Evolutionary conservation across 1,284 basidiomycete species (phyloP).

Genomic region (Leccinum subrobustum): DNA sequence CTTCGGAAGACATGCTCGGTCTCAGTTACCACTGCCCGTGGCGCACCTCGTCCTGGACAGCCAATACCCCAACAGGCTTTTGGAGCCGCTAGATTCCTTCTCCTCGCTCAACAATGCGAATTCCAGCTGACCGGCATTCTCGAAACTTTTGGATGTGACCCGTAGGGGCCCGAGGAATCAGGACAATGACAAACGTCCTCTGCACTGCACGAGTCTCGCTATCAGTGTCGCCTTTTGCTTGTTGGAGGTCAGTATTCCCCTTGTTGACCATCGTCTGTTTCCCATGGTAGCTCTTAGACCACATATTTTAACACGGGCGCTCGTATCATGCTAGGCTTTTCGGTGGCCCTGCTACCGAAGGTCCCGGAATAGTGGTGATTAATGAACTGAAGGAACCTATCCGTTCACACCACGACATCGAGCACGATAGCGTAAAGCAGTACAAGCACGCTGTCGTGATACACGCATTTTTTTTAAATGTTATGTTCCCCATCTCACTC

Average conservation of each 20-base stretch:
- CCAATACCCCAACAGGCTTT: constrained; percentile 82
- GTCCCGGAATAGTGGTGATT: constrained; percentile 95
- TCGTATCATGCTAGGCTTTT: constrained; percentile 83
- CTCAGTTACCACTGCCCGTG: constrained; percentile 61
- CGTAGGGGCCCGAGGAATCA: constrained; percentile 75
- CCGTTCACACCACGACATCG: constrained; percentile 98
- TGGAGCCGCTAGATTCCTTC: constrained; percentile 90
- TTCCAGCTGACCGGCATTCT: constrained; percentile 96
- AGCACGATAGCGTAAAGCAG: constrained; percentile 95
- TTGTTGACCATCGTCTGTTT: not conserved
- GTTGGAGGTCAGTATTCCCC: constrained; percentile 62
- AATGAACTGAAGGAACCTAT: constrained; percentile 98
- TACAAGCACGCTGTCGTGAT: constrained; percentile 82
- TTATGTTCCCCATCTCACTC: constrained; percentile 5
- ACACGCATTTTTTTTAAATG: constrained; percentile 16
- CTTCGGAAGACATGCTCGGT: constrained; percentile 90
- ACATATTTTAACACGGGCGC: constrained; percentile 96
- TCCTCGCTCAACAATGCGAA: constrained; percentile 93
- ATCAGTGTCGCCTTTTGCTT: constrained; percentile 94
- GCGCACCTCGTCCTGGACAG: constrained; percentile 82
- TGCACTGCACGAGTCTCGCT: constrained; percentile 95
- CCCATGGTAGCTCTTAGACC: constrained; percentile 44
- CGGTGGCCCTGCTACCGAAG: constrained; percentile 98
- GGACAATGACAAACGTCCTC: constrained; percentile 91
- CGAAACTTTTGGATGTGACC: constrained; percentile 81